Base-by-base conservation (phyloP, 805 yeast species). In the Wickerhamiella australiensis region DNA sequence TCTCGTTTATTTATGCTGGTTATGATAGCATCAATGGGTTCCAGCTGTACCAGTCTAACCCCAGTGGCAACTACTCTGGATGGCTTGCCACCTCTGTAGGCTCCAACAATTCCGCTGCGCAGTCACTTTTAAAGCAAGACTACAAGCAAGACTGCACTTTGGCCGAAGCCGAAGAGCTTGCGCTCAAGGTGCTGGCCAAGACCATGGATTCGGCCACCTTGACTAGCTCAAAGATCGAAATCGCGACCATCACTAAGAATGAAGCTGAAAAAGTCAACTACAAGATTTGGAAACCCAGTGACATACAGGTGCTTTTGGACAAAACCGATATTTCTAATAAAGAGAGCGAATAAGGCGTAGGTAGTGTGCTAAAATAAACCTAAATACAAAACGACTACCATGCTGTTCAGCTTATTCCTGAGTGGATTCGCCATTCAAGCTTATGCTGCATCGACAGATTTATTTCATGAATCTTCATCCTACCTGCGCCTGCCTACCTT, bases 71-170 rank as follows among this genome's bases (percentile, higher is more conserved):
- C 68, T 92, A 88, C 65, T 78, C 94, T 18, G 97, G 98, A 22
- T 92, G 99, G 99, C 87, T 85, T 68, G 98, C 98, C 41, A 90
- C 96, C 29, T 76, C 86, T 58, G 88, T 92, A 53, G 99, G 99
- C 38, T 95, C 96, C 46, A 92, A 92, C 69, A 87, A 86, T 55
- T 78, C 95, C 6, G 88, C 96, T 42, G 96, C 96, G 1, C 98
- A 92, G 70, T 90, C 98, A 0, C 70, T 92, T 55, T 74, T 92
- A 62, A 92, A 92, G 68, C 95, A 88, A 69, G 98, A 92, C 60
- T 92, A 85, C 71, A 86, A 83, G 63, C 90, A 85, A 58, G 92
- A 83, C 51, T 66, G 85, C 58, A 73, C 76, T 43, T 59, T 69
- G 21, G 57, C 61, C 17, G 94, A 81, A 47, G 96, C 96, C 3